Base-by-base conservation (phyloP, 73 alveolate species). In the Paramecium bursaria region DNA sequence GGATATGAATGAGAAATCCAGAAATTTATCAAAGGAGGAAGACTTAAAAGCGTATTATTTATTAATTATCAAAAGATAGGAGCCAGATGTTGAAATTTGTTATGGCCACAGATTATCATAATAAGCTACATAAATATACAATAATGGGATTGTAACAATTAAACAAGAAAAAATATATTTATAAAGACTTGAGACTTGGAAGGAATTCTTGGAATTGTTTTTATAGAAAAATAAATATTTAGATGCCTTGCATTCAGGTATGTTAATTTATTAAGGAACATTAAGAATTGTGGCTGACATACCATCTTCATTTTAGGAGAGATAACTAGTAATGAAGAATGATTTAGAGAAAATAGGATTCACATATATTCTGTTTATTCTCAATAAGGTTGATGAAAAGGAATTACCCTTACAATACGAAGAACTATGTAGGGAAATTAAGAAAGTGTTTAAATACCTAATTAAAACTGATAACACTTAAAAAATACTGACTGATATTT, bases 191-290 rank as follows among this genome's bases (percentile, higher is more conserved):
- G 10, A 67, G 44, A 67, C 82, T 39, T 67, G 82, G 82, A 19
- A 67, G 19, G 82, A 67, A 39, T 67, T 39, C 27, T 10, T 67
- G 11, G 53, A 67, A n/a, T 53, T 39, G 17, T 7, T 67, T 0
- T 39, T 67, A 39, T 53, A 67, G 1, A 67, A 67, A 5, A 67
- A 67, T 39, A 11, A 67, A 39, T 67, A 57, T 53, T 53, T 39
- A 21, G 44, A 67, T 21, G 82, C 82, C 14, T 25, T 67, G 55
- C 55, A 31, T 17, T 67, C 33, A 42, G 82, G 82, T 19, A 67
- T 67, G 82, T 47, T 67, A 6, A 67, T 67, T 3, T 67, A 67
- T 42, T 14, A 67, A 67, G 82, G 82, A 67, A 39, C 33, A 67
- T 39, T 67, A 0, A 67, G 44, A 42, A 67, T 67, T 4, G 46